Evolutionary conservation across 2,329 filamentous ascomycete species (phyloP), one percentile per base, ranked within the genome.

Genomic region (Monilinia polystroma): DNA sequence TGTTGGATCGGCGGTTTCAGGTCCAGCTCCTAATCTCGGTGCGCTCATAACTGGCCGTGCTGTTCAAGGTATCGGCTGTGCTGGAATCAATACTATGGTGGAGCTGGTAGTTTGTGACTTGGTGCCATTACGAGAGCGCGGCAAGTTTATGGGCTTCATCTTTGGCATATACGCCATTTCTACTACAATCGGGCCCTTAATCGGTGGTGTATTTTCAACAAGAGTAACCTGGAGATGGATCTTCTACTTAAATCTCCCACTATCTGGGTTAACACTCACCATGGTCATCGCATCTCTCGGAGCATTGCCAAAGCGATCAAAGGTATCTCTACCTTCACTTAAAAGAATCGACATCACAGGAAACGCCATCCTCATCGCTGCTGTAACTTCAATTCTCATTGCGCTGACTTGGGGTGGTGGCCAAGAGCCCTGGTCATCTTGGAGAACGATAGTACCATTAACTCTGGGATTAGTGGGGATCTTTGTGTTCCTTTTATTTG

Each of bases 291-390:
- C 54, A 6, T 70, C 69, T 41, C 69, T 72, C n/a, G 32, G 35
- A 3, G 59, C 35, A 5, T 23, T 26, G 47, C 49, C 26, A 7
- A 63, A 52, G 29, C 14, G 59, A 23, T 35, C 29, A 52, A 38
- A 3, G 4, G 35, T 29, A 3, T 41, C 47, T 38, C 16, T 38
- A 26, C 20, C 12, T 26, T 53, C 41, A 18, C 76, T 87, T 3
- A 76, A 76, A 26, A 79, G 81, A 7, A 81, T 90, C 26, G 88
- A 91, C 74, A 90, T 83, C 80, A 63, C 84, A n/a, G 89, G 89
- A 2, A 82, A 83, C 7, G 68, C 82, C 0, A 73, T 91, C 4
- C 89, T 90, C 73, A 79, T 88, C 29, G 81, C 78, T 10, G 83
- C 83, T 14, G 35, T 67, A 68, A 85, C 84, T 0, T 81, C 81